phyloP scores from a whole-genome alignment of 306 rosid species.

The Fragaria ananassa region DNA sequence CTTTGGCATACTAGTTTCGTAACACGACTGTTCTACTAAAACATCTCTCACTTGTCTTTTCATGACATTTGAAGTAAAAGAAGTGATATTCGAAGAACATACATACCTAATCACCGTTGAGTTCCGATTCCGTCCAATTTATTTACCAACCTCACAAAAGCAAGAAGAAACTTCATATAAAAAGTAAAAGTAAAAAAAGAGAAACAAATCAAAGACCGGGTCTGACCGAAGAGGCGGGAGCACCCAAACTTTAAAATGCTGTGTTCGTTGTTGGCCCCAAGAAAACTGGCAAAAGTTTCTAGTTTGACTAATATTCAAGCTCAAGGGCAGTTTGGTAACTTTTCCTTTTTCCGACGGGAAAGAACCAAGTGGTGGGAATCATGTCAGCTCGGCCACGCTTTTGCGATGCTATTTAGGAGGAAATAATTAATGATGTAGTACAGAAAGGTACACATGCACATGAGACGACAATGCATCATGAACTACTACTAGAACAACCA shows the following conservation, averaged over 20 bases:
- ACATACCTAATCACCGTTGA: too few species aligned
- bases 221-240: conserved; percentile 23
- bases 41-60: too few species aligned
- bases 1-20: too few species aligned
- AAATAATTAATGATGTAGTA: conserved; percentile 32
- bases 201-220: neutral
- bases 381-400: conserved; percentile 62
- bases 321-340: neutral
- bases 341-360: conserved; percentile 6
- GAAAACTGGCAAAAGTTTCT: neutral
- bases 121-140: neutral
- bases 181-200: neutral
- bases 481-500: conserved; percentile 13
- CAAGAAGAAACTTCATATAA: neutral
- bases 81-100: too few species aligned
- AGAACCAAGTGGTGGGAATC: conserved; percentile 49
- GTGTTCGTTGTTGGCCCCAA: conserved; percentile 9
- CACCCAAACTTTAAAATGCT: conserved; percentile 18
- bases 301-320: neutral
- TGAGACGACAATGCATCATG: conserved; percentile 27
- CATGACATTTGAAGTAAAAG: too few species aligned
- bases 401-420: neutral
- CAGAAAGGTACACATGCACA: conserved; percentile 37
- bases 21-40: too few species aligned
- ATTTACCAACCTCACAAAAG: neutral